A percentile compares a stretch with the other conserved stretches of the same genome.
Conservation (phyloP, 2,329 filamentous ascomycete species). For the Aspergillus sp. region DNA sequence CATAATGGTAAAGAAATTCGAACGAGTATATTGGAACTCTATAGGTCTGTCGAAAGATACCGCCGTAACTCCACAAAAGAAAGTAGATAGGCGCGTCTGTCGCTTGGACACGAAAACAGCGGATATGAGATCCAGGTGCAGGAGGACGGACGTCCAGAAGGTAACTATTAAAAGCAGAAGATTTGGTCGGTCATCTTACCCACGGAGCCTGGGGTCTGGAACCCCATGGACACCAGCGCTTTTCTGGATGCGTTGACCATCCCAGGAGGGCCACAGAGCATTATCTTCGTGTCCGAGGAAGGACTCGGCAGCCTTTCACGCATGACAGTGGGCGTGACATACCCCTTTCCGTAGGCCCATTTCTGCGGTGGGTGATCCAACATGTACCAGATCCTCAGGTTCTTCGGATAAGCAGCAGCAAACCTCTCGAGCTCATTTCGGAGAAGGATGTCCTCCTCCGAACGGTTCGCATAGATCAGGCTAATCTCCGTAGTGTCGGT, state of each 20-base stretch:
- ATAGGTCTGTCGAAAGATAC: too few species aligned
- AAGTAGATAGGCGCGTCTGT: too few species aligned
- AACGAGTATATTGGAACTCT: too few species aligned
- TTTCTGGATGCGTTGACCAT: constrained; percentile 61
- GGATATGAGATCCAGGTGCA: too few species aligned
- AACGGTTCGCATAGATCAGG: constrained; percentile 60
- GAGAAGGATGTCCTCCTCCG: constrained; percentile 60
- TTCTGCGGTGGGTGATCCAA: constrained; percentile 48
- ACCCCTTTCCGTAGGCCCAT: constrained; percentile 53
- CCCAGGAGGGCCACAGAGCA: constrained; percentile 61
- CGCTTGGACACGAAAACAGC: too few species aligned
- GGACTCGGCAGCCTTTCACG: constrained; percentile 50
- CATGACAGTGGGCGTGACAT: constrained; percentile 54
- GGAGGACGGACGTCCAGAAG: too few species aligned
- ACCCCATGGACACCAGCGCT: constrained; percentile 51
- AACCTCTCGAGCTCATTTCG: constrained; percentile 56
- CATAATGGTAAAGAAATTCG: too few species aligned
- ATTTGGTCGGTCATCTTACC: constrained; percentile 56
- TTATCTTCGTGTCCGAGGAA: constrained; percentile 49
- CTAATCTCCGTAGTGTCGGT: constrained; percentile 57
- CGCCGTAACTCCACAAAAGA: too few species aligned
- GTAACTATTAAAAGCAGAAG: too few species aligned
- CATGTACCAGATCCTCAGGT: constrained; percentile 58
- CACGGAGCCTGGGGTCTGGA: constrained; percentile 49
- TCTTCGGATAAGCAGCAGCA: constrained; percentile 51